Evolutionary conservation across 176 grass and related monocot genomes (phyloP), one percentile per base, ranked within the genome.

Genomic region (Eragrostis curvula): DNA sequence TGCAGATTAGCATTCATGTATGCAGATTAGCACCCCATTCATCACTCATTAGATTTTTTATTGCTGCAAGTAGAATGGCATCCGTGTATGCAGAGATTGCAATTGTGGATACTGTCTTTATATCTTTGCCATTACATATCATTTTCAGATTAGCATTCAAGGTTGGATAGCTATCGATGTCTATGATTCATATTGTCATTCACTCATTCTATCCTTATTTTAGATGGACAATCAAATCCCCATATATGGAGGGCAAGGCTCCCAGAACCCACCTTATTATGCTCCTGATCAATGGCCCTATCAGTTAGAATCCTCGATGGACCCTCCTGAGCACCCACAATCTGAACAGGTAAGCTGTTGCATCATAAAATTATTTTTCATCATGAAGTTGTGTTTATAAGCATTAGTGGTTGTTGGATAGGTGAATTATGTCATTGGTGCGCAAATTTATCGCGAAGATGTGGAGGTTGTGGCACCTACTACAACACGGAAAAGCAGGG

Each of bases 111-210:
- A 18, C 2, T 57, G 55, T 57, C 55, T 57, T 21, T 56, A 56
- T 56, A 16, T 21, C 7, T 56, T 62, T 29, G 58, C 1, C 53
- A 56, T 56, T 61, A 61, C 58, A 61, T 61, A 61, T 61, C 27
- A 61, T 61, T 61, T 61, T 61, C 18, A 56, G 52, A 56, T 56
- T 56, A 61, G 24, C 21, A 61, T 61, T 61, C 23, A 61, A 61
- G 58, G 58, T 61, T 61, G 58, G 58, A 28, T 61, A 28, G 52
- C 21, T 57, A 18, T 57, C n/a, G 53, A 57, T 57, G 21, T 57
- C 53, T 57, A 36, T 36, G 32, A 36, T 36, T 36, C 32, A 36
- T 36, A 36, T 36, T 36, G 32, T 36, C 32, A 36, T 36, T 36
- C 32, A 36, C 32, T 36, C 32, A 36, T 36, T 36, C 32, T 36